Base-by-base conservation (phyloP, 768 basidiomycete species). In the Auriscalpium microsporum region DNA sequence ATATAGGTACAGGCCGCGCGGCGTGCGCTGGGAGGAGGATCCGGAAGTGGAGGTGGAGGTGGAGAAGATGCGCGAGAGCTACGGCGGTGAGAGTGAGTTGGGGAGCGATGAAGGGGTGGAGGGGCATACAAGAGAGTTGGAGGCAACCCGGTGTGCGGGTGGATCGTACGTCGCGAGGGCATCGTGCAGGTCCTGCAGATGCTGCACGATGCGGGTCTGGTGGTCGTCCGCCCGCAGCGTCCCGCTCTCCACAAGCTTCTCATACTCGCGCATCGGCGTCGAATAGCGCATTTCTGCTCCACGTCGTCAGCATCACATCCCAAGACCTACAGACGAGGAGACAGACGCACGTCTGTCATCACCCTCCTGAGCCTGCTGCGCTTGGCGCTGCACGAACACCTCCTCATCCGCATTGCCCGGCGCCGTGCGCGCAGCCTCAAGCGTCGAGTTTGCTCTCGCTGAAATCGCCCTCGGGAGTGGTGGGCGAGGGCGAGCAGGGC, bases 1-100 rank as follows among this genome's bases (percentile, higher is more conserved):
- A 67, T 90, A 93, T 17, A 99, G 84, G 72, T 99, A 98, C 34
- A 98, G 77, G 10, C 95, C 92, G 75, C 72, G 0, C 81, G 81
- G 8, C 79, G 75, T 3, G 66, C 48, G 28, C 28, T 28, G 2
- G 62, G 57, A 2, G 62, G 57, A 8, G 63, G 60, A 10, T 58
- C 55, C 9, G 58, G 48, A 49, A 58, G 58, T 10, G 63, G 56
- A 28, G 54, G 57, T 46, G 10, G 50, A 33, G 42, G 36, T 13
- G 11, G 16, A 10, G 52, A 61, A 61, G 42, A 61, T 49, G 35
- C 58, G 48, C 2, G 55, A 50, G 34, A 56, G 33, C 63, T 60
- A 28, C 28, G 28, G 28, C 28, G 28, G 28, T 5, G 28, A 47
- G 45, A n/a, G 9, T 17, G 7, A 48, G 34, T 45, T 40, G 8